Conservation (phyloP, 768 basidiomycete genomes). For the Pleurotus tuoliensis region DNA sequence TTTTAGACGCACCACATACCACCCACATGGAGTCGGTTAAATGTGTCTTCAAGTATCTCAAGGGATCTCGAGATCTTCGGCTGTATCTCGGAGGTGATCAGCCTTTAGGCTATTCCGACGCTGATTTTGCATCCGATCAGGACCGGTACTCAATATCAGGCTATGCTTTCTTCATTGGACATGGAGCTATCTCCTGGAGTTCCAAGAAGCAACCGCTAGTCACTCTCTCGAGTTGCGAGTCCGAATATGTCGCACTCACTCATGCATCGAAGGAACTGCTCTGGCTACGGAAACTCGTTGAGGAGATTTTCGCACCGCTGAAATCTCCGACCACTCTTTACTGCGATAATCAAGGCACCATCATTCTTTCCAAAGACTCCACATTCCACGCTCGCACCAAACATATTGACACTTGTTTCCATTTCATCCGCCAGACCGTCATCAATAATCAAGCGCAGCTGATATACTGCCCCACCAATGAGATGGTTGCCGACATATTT, state of each 20-base stretch:
- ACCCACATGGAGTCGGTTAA: conserved; percentile 22
- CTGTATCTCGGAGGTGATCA: conserved; percentile 13
- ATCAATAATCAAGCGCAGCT: too few relatives aligned
- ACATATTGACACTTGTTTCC: conserved; percentile 1
- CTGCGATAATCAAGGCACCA: background rate
- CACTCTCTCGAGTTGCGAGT: conserved; percentile 14
- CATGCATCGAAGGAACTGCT: too few relatives aligned
- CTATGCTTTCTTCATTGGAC: conserved; percentile 14
- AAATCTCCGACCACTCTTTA: background rate
- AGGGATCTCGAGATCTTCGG: conserved; percentile 13
- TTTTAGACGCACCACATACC: conserved; percentile 14
- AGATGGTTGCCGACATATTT: too few relatives aligned
- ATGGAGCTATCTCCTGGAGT: background rate
- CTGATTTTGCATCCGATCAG: too few relatives aligned
- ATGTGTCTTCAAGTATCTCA: conserved; percentile 24
- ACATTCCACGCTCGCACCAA: conserved; percentile 4
- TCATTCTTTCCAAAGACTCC: conserved; percentile 2
- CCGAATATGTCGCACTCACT: conserved; percentile 10
- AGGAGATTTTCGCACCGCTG: too few relatives aligned
- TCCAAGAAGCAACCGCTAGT: conserved; percentile 15
- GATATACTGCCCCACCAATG: too few relatives aligned
- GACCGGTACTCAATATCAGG: conserved; percentile 26
- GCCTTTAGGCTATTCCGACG: too few relatives aligned
- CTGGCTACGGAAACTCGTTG: too few relatives aligned
- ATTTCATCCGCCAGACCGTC: too few relatives aligned